Base-by-base conservation (phyloP, 352 stramenopile species). In the Globisporangium viniferum region DNA sequence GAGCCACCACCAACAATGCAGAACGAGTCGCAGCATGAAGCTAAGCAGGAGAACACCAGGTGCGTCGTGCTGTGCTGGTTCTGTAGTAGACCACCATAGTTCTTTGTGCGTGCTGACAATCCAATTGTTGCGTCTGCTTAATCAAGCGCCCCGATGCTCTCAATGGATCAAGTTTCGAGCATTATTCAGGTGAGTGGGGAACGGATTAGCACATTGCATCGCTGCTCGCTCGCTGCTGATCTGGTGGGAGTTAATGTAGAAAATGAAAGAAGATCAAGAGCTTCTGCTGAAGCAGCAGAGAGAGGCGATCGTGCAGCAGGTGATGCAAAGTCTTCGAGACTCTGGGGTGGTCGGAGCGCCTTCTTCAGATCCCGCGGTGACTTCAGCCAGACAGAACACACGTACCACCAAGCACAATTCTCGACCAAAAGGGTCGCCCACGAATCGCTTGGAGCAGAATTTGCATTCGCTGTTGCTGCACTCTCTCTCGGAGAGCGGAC, bases 271-370 rank as follows among this genome's bases (percentile, higher is more conserved):
- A 24, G 78, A 90, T 12, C 82, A 92, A 59, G 69, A 78, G 39
- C 64, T 54, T n/a, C 73, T 87, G 27, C 69, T 93, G 0, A 54
- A 81, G 35, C 73, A 87, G 35, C 81, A 93, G 61, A 74, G 82
- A 59, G 73, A 82, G 49, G 70, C 65, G 0, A 90, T 93, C 39
- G 77, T 93, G 9, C 80, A 84, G 56, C 78, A 89, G 67, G 82
- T 93, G 12, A 67, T 93, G 60, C 49, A 79, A 35, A 83, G 54
- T 39, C 75, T 93, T n/a, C 71, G 73, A 33, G 72, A 72, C 3
- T 78, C 72, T 29, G 77, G 77, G 18, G 55, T 72, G 58, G 12
- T 31, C 33, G 39, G 2, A 20, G 29, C 20, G 20, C 20, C 55
- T 44, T 22, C 24, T n/a, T 58, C 53, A 15, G 27, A 14, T 22